Conservation (phyloP, 768 basidiomycete genomes). For the Chalciporus piperatus region DNA sequence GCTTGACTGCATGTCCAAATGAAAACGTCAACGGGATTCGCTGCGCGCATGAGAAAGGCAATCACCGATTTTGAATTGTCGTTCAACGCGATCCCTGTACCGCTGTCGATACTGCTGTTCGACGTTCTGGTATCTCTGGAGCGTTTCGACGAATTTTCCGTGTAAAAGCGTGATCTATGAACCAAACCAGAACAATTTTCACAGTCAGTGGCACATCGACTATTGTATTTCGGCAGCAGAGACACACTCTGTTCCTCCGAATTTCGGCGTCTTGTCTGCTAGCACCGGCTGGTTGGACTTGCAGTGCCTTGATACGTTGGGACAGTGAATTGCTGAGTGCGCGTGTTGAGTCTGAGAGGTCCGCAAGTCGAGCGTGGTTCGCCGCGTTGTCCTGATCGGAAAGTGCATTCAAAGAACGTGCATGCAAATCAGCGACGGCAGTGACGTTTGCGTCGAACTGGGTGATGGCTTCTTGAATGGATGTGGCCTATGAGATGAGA, state of each 20-base stretch:
- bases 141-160: constrained; percentile 68
- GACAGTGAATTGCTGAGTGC: constrained; percentile 56
- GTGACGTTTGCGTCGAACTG: constrained; percentile 45
- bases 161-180: constrained; percentile 58
- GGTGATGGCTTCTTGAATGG: constrained; percentile 45
- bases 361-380: constrained; percentile 48
- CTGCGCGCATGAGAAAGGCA: not conserved
- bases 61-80: constrained; percentile 76
- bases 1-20: constrained; percentile 57
- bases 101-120: constrained; percentile 68
- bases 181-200: not conserved
- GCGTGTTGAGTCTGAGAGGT: constrained; percentile 58
- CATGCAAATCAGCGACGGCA: constrained; percentile 47
- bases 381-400: constrained; percentile 44
- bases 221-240: not conserved
- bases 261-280: constrained; percentile 44
- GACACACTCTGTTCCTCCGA: constrained; percentile 35
- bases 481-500: constrained; percentile 37
- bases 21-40: not conserved
- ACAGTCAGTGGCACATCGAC: not conserved
- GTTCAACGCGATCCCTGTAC: constrained; percentile 64
- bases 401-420: constrained; percentile 47
- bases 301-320: constrained; percentile 55
- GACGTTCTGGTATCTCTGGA: constrained; percentile 75
- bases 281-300: constrained; percentile 35